These are phyloP conservation scores for Komagataella mondaviorum DNA, from an alignment of 805 yeast genomes.

Conservation along the genomic window DNA sequence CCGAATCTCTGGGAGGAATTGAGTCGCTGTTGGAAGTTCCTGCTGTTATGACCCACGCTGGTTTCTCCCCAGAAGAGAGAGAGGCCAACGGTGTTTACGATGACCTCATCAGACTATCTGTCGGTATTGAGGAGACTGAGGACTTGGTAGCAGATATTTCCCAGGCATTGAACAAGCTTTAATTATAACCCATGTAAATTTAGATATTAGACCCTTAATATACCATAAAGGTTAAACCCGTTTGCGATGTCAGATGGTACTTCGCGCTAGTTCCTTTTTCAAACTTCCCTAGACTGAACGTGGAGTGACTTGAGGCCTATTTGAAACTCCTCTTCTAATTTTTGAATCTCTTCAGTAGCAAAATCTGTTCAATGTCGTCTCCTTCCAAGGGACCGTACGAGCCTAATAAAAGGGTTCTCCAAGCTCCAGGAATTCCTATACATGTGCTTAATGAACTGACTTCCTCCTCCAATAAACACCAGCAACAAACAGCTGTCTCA, in stretches of 20 bases:
- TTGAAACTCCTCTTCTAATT: neutral
- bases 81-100: slow-evolving; percentile 73
- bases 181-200: neutral
- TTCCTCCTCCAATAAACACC: neutral
- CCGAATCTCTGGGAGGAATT: slow-evolving; percentile 85
- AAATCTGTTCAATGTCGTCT: neutral
- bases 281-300: neutral
- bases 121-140: slow-evolving; percentile 76
- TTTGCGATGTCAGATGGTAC: neutral
- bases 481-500: slow-evolving; percentile 2
- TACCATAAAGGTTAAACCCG: neutral
- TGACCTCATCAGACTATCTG: slow-evolving; percentile 70
- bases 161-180: slow-evolving; percentile 36
- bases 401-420: neutral
- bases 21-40: slow-evolving; percentile 82
- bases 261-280: neutral
- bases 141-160: slow-evolving; percentile 62
- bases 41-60: slow-evolving; percentile 87
- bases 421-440: neutral
- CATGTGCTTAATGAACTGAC: neutral
- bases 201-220: neutral
- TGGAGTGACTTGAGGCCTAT: neutral
- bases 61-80: slow-evolving; percentile 68
- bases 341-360: neutral
- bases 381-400: neutral